Evolutionary conservation across 1,284 basidiomycete species (phyloP), one percentile per base, ranked within the genome.

Genomic region (Tilletiopsis washingtonensis): DNA sequence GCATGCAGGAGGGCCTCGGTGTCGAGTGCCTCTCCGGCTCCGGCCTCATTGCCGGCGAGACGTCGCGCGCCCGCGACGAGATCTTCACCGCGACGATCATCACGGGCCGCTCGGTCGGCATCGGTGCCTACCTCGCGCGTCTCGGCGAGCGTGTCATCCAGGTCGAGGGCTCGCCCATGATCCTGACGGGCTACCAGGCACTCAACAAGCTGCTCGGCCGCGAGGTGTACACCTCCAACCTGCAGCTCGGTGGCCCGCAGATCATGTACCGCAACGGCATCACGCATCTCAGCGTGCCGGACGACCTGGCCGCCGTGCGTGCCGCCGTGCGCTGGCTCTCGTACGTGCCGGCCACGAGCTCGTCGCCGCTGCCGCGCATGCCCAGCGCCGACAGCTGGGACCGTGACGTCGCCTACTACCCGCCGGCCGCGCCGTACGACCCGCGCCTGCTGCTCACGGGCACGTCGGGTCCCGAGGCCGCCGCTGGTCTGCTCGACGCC

Each of bases 71-170:
- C 0, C 96, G 96, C 75, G 91, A 98, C 67, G 90, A 97, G 74
- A 96, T 98, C 74, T 99, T 99, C 80, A 99, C 94, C 45, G 91
- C 97, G 74, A 98, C 94, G 19, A 84, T 99, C 68, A 93, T 98
- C 64, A 96, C 91, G 39, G 94, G 91, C 62, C 88, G 94, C 49
- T 97, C 91, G 4, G 94, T 99, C 64, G 94, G 94, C 77, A 99
- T 98, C 67, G 94, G 94, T 72, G 94, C 94, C 34, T 98, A 99
- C 76, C 86, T 99, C 51, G 91, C 98, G 51, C 90, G 94, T 67
- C 82, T 98, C 37, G 94, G 94, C 66, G 88, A 98, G 78, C 86
- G 94, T 68, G 88, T 94, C 3, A 90, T 99, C 45, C 94, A 99
- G 76, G 94, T 99, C 49, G 94, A 97, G 76, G 91, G 93, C 43